A percentile compares a stretch with the other conserved stretches of the same genome.
These are phyloP conservation scores for Pisolithus tinctorius DNA, from an alignment of 768 basidiomycete genomes.

Conservation along the genomic window DNA sequence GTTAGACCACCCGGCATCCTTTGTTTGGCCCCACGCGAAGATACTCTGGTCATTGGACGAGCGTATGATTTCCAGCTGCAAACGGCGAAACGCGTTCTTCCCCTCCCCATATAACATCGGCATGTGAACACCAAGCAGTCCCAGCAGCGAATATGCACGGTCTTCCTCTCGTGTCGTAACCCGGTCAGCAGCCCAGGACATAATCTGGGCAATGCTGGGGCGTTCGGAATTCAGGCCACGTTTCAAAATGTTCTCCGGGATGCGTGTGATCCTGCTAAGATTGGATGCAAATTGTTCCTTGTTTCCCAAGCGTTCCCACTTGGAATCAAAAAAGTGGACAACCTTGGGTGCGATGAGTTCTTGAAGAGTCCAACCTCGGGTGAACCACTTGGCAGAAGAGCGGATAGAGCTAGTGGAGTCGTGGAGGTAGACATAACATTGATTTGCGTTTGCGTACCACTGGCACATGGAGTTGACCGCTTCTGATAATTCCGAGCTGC, in stretches of 20 bases:
- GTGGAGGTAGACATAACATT: slow-evolving; percentile 12
- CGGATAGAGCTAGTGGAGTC: not conserved
- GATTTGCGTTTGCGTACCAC: slow-evolving; percentile 12
- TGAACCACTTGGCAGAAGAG: slow-evolving; percentile 9
- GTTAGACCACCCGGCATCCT: not conserved
- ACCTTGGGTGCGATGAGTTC: slow-evolving; percentile 10
- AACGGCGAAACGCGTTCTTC: slow-evolving; percentile 10
- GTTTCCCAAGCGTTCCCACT: slow-evolving; percentile 7
- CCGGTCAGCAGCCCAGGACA: too few relatives aligned
- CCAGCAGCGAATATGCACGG: not conserved
- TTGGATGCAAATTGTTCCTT: not conserved
- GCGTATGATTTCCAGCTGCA: not conserved
- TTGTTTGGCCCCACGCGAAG: slow-evolving; percentile 1
- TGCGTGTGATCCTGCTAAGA: not conserved
- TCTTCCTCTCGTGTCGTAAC: too few relatives aligned
- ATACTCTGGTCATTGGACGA: slow-evolving; percentile 6
- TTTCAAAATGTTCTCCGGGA: slow-evolving; percentile 1
- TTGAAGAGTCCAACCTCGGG: slow-evolving; percentile 8
- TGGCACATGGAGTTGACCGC: slow-evolving; percentile 11
- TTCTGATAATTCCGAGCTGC: slow-evolving; percentile 8
- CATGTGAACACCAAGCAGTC: slow-evolving; percentile 8
- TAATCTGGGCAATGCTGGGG: not conserved
- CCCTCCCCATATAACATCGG: slow-evolving; percentile 15
- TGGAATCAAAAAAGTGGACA: slow-evolving; percentile 8
- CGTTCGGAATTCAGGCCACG: not conserved